Evolutionary conservation across 306 rosid species (phyloP), one percentile per base, ranked within the genome.

Genomic region (Quercus gilva): DNA sequence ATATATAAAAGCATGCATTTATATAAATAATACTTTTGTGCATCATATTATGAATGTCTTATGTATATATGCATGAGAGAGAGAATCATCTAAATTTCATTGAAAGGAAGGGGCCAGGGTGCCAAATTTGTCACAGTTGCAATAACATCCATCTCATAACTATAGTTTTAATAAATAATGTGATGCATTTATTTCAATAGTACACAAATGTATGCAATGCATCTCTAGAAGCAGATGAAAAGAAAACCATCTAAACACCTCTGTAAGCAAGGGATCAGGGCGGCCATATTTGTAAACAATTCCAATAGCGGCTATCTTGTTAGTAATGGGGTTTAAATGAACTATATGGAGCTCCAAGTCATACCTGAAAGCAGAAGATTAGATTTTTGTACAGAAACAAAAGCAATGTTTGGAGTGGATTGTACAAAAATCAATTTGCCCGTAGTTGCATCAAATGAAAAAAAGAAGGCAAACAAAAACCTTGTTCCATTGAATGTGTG

Each of bases 401-500:
- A 21, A 35, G 51, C 20, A 65, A 8, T 26, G 52, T 67, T 13
- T 67, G n/a, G 71, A 17, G 13, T 17, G 10, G 43, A 20, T 49
- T 29, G 41, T 29, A 5, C 19, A 5, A 52, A 45, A 1, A 37
- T 31, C 9, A 25, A 5, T 13, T 25, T 2, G 28, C 23, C 55
- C n/a, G 21, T 26, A 21, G 35, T 4, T 15, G 55, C 29, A 26
- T 43, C n/a, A 23, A 23, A 74, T 15, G 15, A n/a, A 2, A 13
- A 23, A 19, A 70, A 25, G 61, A 57, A 64, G 37, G 55, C 2
- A 53, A 67, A n/a, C 26, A 35, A 68, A 65, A 49, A 92, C 97
- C 90, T 90, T 74, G 69, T 2, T 84, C 90, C 93, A 65, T 90
- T 87, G 53, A 94, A 77, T 0, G 88, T 88, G 83, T 94, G 98